Percentiles rank a stretch among this genome's conserved stretches.
Conservation (phyloP, 179 eudicot species). For the Pouteria campechiana region DNA sequence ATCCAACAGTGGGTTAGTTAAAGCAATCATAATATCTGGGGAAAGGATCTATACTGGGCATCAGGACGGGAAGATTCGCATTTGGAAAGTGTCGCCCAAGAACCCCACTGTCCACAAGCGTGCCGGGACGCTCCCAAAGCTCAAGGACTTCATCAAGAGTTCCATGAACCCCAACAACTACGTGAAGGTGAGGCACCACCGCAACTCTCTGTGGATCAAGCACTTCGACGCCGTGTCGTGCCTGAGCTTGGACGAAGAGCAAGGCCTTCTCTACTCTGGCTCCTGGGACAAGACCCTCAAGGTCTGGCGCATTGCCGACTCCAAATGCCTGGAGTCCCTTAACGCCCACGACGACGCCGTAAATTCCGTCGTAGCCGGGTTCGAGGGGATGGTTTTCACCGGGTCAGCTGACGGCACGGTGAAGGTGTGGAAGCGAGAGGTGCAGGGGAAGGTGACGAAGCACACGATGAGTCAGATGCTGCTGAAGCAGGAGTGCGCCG, state of each 20-base stretch:
- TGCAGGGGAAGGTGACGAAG: conserved; percentile 69
- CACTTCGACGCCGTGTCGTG: conserved; percentile 73
- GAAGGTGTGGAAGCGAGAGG: conserved; percentile 65
- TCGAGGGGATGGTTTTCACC: conserved; percentile 57
- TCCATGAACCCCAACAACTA: conserved; percentile 59
- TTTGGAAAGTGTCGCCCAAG: conserved; percentile 60
- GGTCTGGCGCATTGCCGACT: conserved; percentile 54
- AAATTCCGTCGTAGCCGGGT: conserved; percentile 57
- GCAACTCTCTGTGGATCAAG: conserved; percentile 42
- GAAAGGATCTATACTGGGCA: conserved; percentile 69
- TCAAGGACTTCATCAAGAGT: conserved; percentile 48
- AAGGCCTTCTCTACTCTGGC: conserved; percentile 40
- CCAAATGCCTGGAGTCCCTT: conserved; percentile 68
- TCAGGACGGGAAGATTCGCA: conserved; percentile 71
- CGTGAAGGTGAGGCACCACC: conserved; percentile 32
- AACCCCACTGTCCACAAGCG: conserved; percentile 47
- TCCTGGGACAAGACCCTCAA: conserved; percentile 76
- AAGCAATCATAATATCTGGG: conserved; percentile 53
- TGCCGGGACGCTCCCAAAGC: conserved; percentile 55
- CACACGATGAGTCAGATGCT: conserved; percentile 56
- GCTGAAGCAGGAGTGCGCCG: conserved; percentile 64
- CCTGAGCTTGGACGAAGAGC: conserved; percentile 57
- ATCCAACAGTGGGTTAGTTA: conserved; percentile 72
- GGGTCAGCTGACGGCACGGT: conserved; percentile 80
- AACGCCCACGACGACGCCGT: conserved; percentile 79